Conservation (phyloP, 2,329 filamentous ascomycete genomes). For the Orbilia javanica region DNA sequence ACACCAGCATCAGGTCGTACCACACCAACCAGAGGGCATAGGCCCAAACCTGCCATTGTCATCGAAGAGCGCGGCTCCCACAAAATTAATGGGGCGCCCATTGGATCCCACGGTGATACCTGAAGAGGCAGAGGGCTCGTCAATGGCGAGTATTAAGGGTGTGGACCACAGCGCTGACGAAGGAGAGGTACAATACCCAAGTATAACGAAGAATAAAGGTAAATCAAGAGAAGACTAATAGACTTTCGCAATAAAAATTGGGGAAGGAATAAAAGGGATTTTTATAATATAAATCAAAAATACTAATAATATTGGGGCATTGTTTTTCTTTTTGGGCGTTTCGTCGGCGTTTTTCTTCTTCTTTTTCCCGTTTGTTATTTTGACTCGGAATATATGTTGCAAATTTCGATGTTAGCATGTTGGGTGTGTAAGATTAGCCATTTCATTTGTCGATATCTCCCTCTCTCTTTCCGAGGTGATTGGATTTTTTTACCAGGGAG, state of each 20-base stretch:
- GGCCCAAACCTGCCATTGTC: constrained; percentile 43
- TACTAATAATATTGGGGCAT: constrained; percentile 2
- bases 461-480: constrained; percentile 3
- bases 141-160: constrained; percentile 50
- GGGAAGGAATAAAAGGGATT: constrained; percentile 8
- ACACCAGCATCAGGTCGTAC: constrained; percentile 28
- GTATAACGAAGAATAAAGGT: constrained; percentile 27
- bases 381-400: not conserved
- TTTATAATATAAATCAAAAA: constrained; percentile 4
- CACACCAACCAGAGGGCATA: constrained; percentile 44
- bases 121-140: constrained; percentile 49
- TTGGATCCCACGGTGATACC: constrained; percentile 55
- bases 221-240: constrained; percentile 31
- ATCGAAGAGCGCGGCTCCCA: constrained; percentile 40
- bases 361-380: too few relatives aligned
- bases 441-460: constrained; percentile 10
- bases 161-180: constrained; percentile 39
- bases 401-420: constrained; percentile 5
- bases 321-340: constrained; percentile 14
- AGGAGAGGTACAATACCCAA: constrained; percentile 4
- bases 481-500: not conserved
- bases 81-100: constrained; percentile 44
- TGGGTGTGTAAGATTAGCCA: constrained; percentile 36
- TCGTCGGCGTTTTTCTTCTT: not conserved
- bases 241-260: constrained; percentile 1